Base-by-base conservation (phyloP, 768 basidiomycete species). In the Boletus insuetus region DNA sequence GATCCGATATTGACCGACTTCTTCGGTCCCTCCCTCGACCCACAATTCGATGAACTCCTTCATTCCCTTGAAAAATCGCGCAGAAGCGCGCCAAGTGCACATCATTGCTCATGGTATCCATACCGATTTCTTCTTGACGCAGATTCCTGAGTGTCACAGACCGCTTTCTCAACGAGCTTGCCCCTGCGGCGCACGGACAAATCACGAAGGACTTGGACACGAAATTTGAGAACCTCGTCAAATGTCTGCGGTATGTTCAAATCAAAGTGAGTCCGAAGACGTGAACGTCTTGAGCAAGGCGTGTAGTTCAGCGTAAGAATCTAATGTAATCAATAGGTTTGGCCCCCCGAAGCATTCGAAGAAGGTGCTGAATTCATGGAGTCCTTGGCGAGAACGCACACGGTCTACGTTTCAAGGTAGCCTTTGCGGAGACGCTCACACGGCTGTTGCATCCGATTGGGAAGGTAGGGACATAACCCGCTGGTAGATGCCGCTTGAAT, bases 101-200 rank as follows among this genome's bases (percentile, higher is more conserved):
- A 13, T 45, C 8, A 19, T 53, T 39, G 7, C 16, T 49, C 17
- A 40, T 19, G 19, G 39, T 19, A 10, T 50, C 17, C 19, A 12
- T 17, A 44, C 49, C 24, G 46, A 34, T 44, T 44, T 20, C 24
- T 55, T 41, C 9, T 35, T 22, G 44, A 39, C 17, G 8, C 53
- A 92, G 94, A 49, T 98, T 98, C 62, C 78, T 89, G 60, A 94
- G 87, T 55, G 91, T 98, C n/a, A 93, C 91, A 4, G 94, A 97
- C 72, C 84, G 92, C 0, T 98, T 95, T 69, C 72, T 94, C 48
- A 79, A 80, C 2, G 94, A 95, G 63, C 76, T 98, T 34, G 77
- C 76, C 6, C 90, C 90, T 29, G 78, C 93, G 9, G 81, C 85
- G 16, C 78, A 80, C n/a, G 86, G 84, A 1, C 87, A 89, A 53